Percentiles rank a stretch among this genome's conserved stretches.
These are phyloP conservation scores for Mucor racemosus DNA, from an alignment of 371 early-diverging fungal genomes.

Conservation along the genomic window DNA sequence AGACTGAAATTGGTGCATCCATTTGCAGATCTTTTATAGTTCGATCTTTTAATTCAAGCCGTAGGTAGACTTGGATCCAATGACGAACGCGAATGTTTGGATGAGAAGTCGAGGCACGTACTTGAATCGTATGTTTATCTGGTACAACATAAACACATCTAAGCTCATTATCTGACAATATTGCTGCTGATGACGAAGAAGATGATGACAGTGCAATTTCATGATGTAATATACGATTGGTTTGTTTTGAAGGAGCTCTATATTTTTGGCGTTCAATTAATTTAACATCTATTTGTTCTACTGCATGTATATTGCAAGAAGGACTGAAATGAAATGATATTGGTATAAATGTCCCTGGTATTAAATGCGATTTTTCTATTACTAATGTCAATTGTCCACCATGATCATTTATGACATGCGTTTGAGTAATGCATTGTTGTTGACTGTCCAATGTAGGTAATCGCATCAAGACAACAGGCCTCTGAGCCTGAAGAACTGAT, in stretches of 20 bases:
- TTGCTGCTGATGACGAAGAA: not conserved
- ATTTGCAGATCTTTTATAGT: constrained; percentile 36
- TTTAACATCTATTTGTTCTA: constrained; percentile 38
- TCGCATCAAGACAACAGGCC: constrained; percentile 33
- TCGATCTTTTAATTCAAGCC: constrained; percentile 27
- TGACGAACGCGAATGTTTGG: constrained; percentile 46
- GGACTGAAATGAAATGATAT: constrained; percentile 27
- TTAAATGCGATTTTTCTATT: constrained; percentile 37
- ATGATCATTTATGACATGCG: constrained; percentile 25
- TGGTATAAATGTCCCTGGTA: constrained; percentile 35
- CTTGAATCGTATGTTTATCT: constrained; percentile 35
- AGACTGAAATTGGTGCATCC: constrained; percentile 37
- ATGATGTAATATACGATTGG: constrained; percentile 44
- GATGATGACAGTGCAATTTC: constrained; percentile 36
- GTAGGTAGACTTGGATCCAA: constrained; percentile 43
- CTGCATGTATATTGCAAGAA: constrained; percentile 5
- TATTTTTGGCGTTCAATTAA: constrained; percentile 47
- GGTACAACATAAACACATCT: constrained; percentile 37
- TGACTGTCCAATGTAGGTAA: constrained; percentile 28
- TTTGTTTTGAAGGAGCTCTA: constrained; percentile 39
- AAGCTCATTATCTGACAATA: constrained; percentile 15
- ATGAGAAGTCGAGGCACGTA: constrained; percentile 41
- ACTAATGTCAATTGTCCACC: constrained; percentile 29
- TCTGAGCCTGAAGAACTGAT: constrained; percentile 19
- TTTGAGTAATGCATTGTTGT: constrained; percentile 41